Evolutionary conservation across 129 eudicot species (phyloP).

Genomic region (Flaveria ramosissima): DNA sequence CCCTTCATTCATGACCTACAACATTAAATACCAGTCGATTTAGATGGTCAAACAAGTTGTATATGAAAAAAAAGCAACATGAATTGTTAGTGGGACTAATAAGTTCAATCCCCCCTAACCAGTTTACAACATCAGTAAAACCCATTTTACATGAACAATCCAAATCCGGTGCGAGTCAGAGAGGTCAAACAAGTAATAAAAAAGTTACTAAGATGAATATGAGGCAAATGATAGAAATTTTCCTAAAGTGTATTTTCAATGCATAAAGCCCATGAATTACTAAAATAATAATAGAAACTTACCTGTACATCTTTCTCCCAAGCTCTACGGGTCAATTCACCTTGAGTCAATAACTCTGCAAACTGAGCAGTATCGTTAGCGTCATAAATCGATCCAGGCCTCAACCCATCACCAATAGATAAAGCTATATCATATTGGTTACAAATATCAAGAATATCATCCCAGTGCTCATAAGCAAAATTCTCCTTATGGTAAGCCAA

Average conservation of each 20-base stretch:
- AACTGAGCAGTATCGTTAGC: constrained; percentile 99
- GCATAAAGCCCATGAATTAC: no score
- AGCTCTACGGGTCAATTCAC: constrained; percentile 89
- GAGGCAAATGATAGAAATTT: neutral
- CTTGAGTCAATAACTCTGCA: constrained; percentile 95
- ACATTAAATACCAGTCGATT: neutral
- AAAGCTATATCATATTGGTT: constrained; percentile 92
- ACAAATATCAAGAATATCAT: constrained; percentile 93
- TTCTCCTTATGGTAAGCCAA: constrained; percentile 94
- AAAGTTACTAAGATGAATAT: neutral
- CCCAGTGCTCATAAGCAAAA: constrained; percentile 99
- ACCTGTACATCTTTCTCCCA: constrained; percentile 99
- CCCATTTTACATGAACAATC: no score
- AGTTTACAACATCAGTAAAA: no score
- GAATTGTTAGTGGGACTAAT: no score
- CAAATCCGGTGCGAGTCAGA: no score
- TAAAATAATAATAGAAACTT: neutral
- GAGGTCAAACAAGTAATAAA: no score
- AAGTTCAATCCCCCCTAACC: no score
- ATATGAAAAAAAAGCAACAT: neutral
- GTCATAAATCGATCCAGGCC: constrained; percentile 97
- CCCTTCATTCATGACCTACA: constrained; percentile 97
- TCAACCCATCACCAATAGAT: constrained; percentile 95
- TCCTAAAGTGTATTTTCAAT: no score
- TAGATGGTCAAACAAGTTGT: neutral